Conservation (phyloP, 1,139 yeast genomes). For the Magnusiomyces tetraspermus region DNA sequence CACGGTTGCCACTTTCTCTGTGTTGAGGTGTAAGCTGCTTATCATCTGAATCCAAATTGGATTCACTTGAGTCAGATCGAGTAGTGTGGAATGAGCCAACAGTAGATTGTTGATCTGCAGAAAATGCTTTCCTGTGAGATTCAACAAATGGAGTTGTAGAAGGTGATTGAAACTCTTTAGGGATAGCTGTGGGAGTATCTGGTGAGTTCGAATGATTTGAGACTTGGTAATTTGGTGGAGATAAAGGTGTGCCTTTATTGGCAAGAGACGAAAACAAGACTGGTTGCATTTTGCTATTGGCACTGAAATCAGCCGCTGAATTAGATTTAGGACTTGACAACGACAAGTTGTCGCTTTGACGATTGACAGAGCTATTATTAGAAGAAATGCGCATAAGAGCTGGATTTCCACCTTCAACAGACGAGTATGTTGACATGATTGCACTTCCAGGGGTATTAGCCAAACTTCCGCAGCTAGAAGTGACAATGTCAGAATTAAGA, state of each 20-base stretch:
- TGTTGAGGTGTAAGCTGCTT: neutral
- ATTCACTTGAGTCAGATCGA: neutral
- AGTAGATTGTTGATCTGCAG: constrained; percentile 12
- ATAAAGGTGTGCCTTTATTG: constrained; percentile 7
- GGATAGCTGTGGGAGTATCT: neutral
- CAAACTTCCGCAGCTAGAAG: constrained; percentile 3
- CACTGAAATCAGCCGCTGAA: neutral
- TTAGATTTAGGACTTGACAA: neutral
- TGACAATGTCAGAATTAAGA: constrained; percentile 6
- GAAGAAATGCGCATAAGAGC: neutral
- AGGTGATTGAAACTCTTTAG: constrained; percentile 7
- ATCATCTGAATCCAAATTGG: no score
- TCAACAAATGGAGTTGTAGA: constrained; percentile 8
- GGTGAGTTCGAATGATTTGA: neutral
- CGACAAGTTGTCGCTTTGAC: no score
- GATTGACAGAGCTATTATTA: neutral
- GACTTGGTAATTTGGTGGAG: constrained; percentile 2
- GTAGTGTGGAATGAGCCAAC: constrained; percentile 1
- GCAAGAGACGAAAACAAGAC: neutral
- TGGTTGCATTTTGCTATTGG: neutral
- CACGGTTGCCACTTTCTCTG: neutral
- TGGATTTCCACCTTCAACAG: neutral
- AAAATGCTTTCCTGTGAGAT: neutral
- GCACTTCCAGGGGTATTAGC: constrained; percentile 5
- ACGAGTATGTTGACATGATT: neutral